Evolutionary conservation across 73 alveolate species (phyloP), one percentile per base, ranked within the genome.

Genomic region (Paramecium primaurelia): DNA sequence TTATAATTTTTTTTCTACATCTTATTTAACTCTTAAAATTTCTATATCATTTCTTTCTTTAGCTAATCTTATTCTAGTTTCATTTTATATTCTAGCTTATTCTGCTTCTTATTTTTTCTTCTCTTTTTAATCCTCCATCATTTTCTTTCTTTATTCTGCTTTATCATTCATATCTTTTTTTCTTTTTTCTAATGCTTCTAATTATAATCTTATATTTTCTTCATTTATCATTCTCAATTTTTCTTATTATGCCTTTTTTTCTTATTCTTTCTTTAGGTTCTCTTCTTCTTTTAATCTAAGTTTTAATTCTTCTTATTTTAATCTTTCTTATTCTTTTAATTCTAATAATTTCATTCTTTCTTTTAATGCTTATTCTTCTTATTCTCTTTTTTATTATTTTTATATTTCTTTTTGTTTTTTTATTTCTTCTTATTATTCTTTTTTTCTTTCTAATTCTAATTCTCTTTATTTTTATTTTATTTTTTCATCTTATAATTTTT

Each of bases 241-340:
- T 49, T 45, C 77, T 77, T 20, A 25, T 77, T 28, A 25, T 36
- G 20, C 22, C 9, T 36, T 25, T 36, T 77, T 42, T 28, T 45
- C 91, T 3, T 51, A 49, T 18, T 51, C 77, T 36, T 36, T 77
- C 44, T 28, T 25, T 14, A 8, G 10, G 3, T 77, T 18, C 38
- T 77, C 91, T 36, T 77, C 77, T n/a, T 77, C 93, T 86, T 87
- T 86, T 20, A n/a, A 28, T 58, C 28, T 86, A 18, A 18, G 51
- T 58, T 34, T 86, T 16, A 25, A 58, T 34, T 59, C 80, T 28
- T 49, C 59, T 28, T 36, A 51, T 32, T 86, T 73, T 86, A 12
- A 49, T 58, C 93, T 86, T 36, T 86, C 80, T 42, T 45, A 20
- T 20, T 85, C 92, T 14, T 85, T 64, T 45, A 7, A 49, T 85